Percentiles rank a stretch among this genome's conserved stretches.
phyloP scores from a whole-genome alignment of 331 rosid species.

The Spiraea crenata region DNA sequence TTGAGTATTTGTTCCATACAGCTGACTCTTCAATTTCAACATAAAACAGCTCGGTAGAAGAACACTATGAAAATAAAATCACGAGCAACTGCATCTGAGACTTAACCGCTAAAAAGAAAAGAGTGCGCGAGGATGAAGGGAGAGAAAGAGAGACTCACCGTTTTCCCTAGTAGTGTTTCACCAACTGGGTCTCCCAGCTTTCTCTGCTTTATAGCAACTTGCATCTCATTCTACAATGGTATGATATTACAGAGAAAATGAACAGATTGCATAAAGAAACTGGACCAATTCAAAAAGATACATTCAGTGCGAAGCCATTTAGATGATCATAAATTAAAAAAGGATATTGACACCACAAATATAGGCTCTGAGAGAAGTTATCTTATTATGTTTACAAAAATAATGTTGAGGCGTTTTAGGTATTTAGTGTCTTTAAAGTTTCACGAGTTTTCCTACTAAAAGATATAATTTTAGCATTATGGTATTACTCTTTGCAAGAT shows the following conservation, averaged over 20 bases:
- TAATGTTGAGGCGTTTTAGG: no score
- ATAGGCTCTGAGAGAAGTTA: background rate
- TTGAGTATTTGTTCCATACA: background rate
- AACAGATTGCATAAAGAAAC: background rate
- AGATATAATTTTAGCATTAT: no score
- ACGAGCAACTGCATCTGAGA: background rate
- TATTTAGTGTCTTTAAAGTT: no score
- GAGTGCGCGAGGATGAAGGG: slow-evolving; percentile 12
- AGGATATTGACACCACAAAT: background rate
- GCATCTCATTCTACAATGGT: slow-evolving; percentile 65
- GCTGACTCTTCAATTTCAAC: background rate
- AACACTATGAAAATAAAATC: background rate
- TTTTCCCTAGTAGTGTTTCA: slow-evolving; percentile 74
- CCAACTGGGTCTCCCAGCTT: slow-evolving; percentile 75
- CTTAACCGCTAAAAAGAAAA: background rate
- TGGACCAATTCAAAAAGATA: background rate
- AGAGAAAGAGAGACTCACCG: slow-evolving; percentile 49
- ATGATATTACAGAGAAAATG: slow-evolving; percentile 8
- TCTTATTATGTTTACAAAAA: no score
- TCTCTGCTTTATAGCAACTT: slow-evolving; percentile 54
- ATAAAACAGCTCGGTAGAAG: no score
- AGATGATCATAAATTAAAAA: background rate
- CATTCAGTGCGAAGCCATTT: background rate
- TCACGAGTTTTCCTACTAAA: no score
- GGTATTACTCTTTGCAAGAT: no score